Evolutionary conservation across 1,139 yeast genomes (phyloP).

Genomic region (Scheffersomyces titani): DNA sequence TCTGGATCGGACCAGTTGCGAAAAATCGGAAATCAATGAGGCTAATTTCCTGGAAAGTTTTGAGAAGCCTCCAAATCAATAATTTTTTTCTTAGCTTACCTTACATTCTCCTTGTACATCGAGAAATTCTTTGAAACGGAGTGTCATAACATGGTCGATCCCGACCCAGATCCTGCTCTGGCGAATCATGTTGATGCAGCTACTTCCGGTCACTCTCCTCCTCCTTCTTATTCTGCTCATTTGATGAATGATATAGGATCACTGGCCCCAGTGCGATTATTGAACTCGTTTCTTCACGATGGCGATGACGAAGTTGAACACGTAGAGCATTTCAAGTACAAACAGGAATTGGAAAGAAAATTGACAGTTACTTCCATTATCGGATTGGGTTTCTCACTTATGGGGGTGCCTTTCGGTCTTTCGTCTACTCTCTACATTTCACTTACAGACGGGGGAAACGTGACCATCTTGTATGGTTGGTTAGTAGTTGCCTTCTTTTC

Average conservation of each 20-base stretch:
- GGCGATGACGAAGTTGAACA: constrained; percentile 51
- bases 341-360: constrained; percentile 66
- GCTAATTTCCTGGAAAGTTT: background rate
- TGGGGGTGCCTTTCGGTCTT: constrained; percentile 80
- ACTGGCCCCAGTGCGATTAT: background rate
- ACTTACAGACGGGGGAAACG: constrained; percentile 70
- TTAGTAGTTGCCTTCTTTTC: constrained; percentile 62
- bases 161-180: background rate
- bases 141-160: constrained; percentile 1
- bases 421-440: constrained; percentile 72
- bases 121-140: constrained; percentile 1
- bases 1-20: constrained; percentile 23
- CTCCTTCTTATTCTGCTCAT: background rate
- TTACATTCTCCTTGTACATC: background rate
- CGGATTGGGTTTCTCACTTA: constrained; percentile 72
- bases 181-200: background rate
- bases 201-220: background rate
- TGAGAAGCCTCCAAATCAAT: background rate
- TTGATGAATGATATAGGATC: background rate
- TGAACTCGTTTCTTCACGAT: constrained; percentile 15
- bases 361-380: constrained; percentile 66
- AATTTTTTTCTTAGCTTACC: background rate
- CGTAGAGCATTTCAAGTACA: constrained; percentile 70
- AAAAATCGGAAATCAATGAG: constrained; percentile 14
- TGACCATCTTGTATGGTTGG: constrained; percentile 74